phyloP scores from a whole-genome alignment of 2,329 filamentous ascomycete species.

The Xylariomycetidae sp. region DNA sequence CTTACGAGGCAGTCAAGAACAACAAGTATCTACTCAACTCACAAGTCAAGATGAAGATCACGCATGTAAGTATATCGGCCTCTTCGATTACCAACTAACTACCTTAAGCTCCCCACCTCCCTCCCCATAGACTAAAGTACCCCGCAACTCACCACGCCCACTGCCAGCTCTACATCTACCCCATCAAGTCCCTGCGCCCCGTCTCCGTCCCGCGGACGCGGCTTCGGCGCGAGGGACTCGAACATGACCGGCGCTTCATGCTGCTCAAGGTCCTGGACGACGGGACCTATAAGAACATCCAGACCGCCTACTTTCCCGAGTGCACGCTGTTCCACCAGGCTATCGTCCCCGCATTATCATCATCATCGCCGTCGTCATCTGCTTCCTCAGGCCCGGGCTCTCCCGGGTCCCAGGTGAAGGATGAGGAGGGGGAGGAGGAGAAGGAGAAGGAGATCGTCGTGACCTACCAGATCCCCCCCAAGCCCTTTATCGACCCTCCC shows the following conservation, averaged over 20 bases:
- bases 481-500: slow-evolving; percentile 33
- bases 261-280: slow-evolving; percentile 48
- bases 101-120: slow-evolving; percentile 1
- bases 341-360: too few relatives aligned
- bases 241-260: slow-evolving; percentile 67
- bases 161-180: slow-evolving; percentile 69
- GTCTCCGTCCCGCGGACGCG: slow-evolving; percentile 48
- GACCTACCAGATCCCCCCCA: slow-evolving; percentile 34
- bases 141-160: too few relatives aligned
- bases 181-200: slow-evolving; percentile 67
- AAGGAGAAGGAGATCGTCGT: slow-evolving; percentile 30
- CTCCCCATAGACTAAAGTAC: too few relatives aligned
- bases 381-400: too few relatives aligned
- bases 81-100: not conserved
- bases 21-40: too few relatives aligned
- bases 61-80: slow-evolving; percentile 10
- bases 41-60: slow-evolving; percentile 13
- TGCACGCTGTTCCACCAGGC: slow-evolving; percentile 62
- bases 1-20: too few relatives aligned
- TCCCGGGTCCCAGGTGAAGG: too few relatives aligned
- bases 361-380: too few relatives aligned
- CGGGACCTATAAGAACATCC: slow-evolving; percentile 37
- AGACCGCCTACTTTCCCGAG: slow-evolving; percentile 51
- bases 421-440: slow-evolving; percentile 1
- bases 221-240: slow-evolving; percentile 59